Base-by-base conservation (phyloP, 257 asterid genomes). In the Fraxinus excelsior region DNA sequence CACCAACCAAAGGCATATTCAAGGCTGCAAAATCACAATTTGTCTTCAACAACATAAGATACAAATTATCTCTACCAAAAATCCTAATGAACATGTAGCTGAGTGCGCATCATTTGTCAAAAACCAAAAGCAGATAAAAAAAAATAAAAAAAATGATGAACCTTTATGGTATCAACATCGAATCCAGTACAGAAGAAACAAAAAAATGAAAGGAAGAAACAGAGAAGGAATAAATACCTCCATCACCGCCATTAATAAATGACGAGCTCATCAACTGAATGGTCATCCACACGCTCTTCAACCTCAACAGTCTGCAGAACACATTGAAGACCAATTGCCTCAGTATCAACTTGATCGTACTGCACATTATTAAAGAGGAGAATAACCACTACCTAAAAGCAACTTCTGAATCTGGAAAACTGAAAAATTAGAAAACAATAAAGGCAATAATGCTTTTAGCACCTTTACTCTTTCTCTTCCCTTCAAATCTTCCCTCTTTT, bases 221-320 rank as follows among this genome's bases (percentile, higher is more conserved):
- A 18, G 62, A 51, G n/a, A 53, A 80, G 67, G 65, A 60, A 72
- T 66, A 46, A 49, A 25, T 89, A 94, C 97, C 97, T 87, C 75
- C 91, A 86, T 82, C 79, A 74, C 73, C 89, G 73, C 98, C 96
- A 82, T 95, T 93, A 78, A 95, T 95, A 83, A 88, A 95, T 21
- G 97, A 89, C 77, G 64, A 95, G 92, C 80, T 95, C 99, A 85
- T 95, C 99, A 70, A 95, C 96, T 74, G 99, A 91, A 60, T 96
- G 97, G 40, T 90, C 90, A 85, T 92, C 99, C 77, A 86, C 91
- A 42, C 44, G 96, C 82, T 88, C 98, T 89, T 89, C 99, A 73
- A 77, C 84, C 80, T 90, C 96, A 64, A 80, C 88, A 85, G 82
- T 90, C 98, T 91, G 44, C 12, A 84, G 74, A 85, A 88, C 19